These are phyloP conservation scores for Mitragyna speciosa DNA, from an alignment of 257 asterid genomes.

Conservation along the genomic window DNA sequence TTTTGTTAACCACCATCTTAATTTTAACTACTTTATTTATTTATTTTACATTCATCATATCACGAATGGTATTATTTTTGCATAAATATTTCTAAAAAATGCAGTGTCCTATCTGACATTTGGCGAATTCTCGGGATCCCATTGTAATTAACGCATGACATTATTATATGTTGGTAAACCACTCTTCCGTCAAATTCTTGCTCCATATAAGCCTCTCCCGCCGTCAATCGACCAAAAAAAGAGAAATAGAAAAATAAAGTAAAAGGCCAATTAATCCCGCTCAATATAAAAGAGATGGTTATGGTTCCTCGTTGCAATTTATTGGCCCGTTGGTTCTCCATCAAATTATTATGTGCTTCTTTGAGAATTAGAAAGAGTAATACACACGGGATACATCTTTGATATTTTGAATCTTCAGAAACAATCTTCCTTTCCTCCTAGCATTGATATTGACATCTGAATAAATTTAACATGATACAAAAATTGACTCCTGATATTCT, in stretches of 20 bases:
- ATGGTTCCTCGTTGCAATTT: neutral
- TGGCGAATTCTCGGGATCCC: neutral
- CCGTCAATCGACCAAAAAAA: neutral
- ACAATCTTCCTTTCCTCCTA: neutral
- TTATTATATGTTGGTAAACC: constrained; percentile 6
- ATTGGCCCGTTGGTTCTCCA: neutral
- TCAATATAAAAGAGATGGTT: too few relatives aligned
- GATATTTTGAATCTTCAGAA: neutral
- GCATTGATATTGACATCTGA: neutral
- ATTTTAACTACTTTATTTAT: too few relatives aligned
- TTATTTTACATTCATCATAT: too few relatives aligned
- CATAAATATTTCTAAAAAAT: too few relatives aligned
- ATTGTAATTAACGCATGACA: neutral
- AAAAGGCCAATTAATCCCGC: neutral
- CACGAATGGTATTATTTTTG: too few relatives aligned
- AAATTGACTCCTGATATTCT: neutral
- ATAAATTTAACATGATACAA: neutral
- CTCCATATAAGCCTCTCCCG: neutral
- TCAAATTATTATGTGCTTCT: neutral
- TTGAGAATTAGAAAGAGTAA: neutral
- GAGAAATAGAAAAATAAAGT: too few relatives aligned
- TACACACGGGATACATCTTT: neutral
- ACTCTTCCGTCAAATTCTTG: neutral
- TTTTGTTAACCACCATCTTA: too few relatives aligned
- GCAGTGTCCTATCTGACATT: neutral